phyloP scores from a whole-genome alignment of 1,139 yeast genomes.

The Geotrichum candidum region DNA sequence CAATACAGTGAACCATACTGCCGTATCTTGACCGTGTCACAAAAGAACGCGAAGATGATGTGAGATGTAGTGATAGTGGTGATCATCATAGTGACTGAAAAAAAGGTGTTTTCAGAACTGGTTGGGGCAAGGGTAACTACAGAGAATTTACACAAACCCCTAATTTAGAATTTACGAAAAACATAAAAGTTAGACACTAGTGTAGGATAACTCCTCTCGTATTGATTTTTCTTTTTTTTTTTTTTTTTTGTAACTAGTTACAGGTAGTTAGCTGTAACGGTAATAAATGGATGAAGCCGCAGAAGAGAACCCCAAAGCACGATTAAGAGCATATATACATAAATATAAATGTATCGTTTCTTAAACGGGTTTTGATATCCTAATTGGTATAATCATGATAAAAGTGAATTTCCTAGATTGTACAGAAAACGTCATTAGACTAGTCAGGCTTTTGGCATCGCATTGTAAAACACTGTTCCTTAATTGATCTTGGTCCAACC shows the following conservation, averaged over 20 bases:
- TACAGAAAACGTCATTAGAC: not conserved
- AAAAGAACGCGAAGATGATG: too few relatives aligned
- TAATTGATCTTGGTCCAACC: not conserved
- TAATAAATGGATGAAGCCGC: not conserved
- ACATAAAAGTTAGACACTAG: not conserved
- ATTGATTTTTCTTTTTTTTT: not conserved
- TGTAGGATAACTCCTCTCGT: not conserved
- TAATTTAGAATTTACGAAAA: not conserved
- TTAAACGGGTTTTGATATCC: not conserved
- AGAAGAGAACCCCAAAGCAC: not conserved
- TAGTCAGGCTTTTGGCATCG: not conserved
- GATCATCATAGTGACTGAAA: not conserved
- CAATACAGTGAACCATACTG: too few relatives aligned
- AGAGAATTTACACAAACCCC: not conserved
- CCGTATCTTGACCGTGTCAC: too few relatives aligned
- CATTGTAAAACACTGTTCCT: not conserved
- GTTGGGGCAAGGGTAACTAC: too few relatives aligned
- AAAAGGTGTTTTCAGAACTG: not conserved
- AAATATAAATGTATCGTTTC: not conserved
- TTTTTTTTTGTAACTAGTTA: not conserved
- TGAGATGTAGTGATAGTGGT: too few relatives aligned
- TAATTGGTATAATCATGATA: not conserved
- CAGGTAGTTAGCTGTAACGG: not conserved
- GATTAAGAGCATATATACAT: not conserved
- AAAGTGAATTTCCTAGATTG: not conserved